Percentiles rank a stretch among this genome's conserved stretches.
These are phyloP conservation scores for Pythium insidiosum DNA, from an alignment of 352 stramenopile genomes.

Conservation along the genomic window DNA sequence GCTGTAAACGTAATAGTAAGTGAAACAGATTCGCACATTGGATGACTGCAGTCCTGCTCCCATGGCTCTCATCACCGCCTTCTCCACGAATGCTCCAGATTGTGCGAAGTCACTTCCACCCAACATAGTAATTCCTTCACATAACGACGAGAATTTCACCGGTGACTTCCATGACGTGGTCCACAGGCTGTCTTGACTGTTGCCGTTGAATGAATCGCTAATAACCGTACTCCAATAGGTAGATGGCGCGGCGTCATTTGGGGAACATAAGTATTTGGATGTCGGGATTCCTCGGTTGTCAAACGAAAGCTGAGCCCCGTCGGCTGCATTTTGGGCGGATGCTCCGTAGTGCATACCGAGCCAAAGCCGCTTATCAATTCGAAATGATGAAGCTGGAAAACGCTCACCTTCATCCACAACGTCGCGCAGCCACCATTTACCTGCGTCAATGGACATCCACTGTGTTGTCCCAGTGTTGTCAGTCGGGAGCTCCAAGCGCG, in stretches of 20 bases:
- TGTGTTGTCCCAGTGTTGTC: conserved; percentile 31
- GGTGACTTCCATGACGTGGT: conserved; percentile 28
- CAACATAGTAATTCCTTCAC: conserved; percentile 39
- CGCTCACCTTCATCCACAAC: conserved; percentile 25
- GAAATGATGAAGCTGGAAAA: conserved; percentile 6
- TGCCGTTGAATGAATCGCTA: conserved; percentile 51
- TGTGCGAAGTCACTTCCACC: conserved; percentile 25
- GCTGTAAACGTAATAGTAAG: conserved; percentile 62
- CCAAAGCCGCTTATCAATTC: conserved; percentile 28
- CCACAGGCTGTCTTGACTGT: conserved; percentile 47
- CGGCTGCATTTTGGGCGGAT: conserved; percentile 30
- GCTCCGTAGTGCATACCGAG: conserved; percentile 39
- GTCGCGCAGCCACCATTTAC: conserved; percentile 58
- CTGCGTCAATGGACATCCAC: conserved; percentile 38
- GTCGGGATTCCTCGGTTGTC: conserved; percentile 33
- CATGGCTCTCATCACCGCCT: conserved; percentile 19
- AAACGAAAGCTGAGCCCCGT: conserved; percentile 35
- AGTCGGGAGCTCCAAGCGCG: conserved; percentile 26
- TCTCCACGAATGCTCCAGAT: conserved; percentile 31
- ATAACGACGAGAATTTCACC: conserved; percentile 32
- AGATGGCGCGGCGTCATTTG: conserved; percentile 42
- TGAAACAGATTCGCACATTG: conserved; percentile 43
- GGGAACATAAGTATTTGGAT: conserved; percentile 46
- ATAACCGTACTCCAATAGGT: conserved; percentile 36
- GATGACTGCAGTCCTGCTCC: conserved; percentile 23